Evolutionary conservation across 1,284 basidiomycete genomes (phyloP).

Genomic region (Vanrija humicola): DNA sequence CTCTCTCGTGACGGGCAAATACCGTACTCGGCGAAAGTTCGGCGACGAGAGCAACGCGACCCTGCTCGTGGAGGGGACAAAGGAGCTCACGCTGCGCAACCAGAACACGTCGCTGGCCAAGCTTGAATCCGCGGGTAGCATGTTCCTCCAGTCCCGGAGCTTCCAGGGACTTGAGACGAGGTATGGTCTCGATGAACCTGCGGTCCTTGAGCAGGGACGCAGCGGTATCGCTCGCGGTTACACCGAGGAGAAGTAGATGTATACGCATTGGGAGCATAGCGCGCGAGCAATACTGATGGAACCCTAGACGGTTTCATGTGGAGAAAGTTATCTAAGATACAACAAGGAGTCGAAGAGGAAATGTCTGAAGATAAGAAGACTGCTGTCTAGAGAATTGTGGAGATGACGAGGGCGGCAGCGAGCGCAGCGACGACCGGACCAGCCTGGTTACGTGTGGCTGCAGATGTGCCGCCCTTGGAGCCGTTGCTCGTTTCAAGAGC

Average conservation of each 20-base stretch:
- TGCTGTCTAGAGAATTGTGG: no score
- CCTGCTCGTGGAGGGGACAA: constrained; percentile 6
- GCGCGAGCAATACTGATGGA: no score
- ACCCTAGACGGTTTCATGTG: no score
- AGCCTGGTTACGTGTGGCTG: no score
- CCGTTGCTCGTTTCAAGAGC: constrained; percentile 49
- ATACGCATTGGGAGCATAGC: no score
- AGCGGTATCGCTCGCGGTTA: constrained; percentile 88
- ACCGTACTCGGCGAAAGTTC: constrained; percentile 58
- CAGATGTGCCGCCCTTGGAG: constrained; percentile 19
- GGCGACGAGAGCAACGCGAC: constrained; percentile 4
- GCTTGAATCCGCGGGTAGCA: constrained; percentile 67
- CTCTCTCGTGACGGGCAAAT: constrained; percentile 81
- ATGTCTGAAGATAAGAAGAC: no score
- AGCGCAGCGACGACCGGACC: no score
- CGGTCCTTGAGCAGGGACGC: constrained; percentile 78
- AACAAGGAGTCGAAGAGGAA: no score
- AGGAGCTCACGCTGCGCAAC: constrained; percentile 59
- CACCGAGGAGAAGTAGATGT: constrained; percentile 46
- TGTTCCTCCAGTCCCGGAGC: constrained; percentile 52
- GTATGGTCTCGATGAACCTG: constrained; percentile 73
- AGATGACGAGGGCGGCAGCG: no score
- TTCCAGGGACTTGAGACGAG: constrained; percentile 82
- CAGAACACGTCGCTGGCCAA: constrained; percentile 56
- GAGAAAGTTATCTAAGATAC: no score